Conservation (phyloP, 2,329 filamentous ascomycete species). For the Neonectria ditissima region DNA sequence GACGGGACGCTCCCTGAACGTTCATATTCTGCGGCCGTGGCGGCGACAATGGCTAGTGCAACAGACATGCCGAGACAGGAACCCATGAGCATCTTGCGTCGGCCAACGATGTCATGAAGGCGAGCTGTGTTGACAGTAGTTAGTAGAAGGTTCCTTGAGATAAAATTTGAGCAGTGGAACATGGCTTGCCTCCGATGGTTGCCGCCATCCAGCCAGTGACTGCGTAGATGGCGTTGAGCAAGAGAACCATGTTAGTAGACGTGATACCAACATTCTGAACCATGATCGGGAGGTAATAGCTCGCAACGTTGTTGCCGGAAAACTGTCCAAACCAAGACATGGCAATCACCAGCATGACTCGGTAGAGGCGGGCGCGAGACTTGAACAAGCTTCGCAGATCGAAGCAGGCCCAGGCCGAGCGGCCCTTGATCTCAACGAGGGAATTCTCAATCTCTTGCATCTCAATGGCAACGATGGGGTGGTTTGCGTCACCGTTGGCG, state of each 20-base stretch:
- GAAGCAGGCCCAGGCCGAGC: slow-evolving; percentile 50
- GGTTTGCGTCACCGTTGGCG: slow-evolving; percentile 63
- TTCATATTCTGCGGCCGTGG: slow-evolving; percentile 49
- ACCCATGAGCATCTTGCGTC: slow-evolving; percentile 54
- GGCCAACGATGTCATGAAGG: slow-evolving; percentile 53
- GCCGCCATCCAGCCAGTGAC: slow-evolving; percentile 53
- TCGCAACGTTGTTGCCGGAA: slow-evolving; percentile 49
- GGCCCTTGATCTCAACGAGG: slow-evolving; percentile 39
- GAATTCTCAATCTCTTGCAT: slow-evolving; percentile 51
- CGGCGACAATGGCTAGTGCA: slow-evolving; percentile 52
- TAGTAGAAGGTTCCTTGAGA: background rate
- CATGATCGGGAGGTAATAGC: slow-evolving; percentile 52
- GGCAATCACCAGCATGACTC: slow-evolving; percentile 52
- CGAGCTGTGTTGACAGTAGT: slow-evolving; percentile 36
- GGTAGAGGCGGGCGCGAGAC: slow-evolving; percentile 49
- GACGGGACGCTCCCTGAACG: slow-evolving; percentile 46
- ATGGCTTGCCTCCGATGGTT: slow-evolving; percentile 37
- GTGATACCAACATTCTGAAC: slow-evolving; percentile 51
- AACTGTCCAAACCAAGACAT: slow-evolving; percentile 57
- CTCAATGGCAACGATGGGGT: slow-evolving; percentile 55
- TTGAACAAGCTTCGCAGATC: slow-evolving; percentile 51
- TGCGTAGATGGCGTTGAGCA: slow-evolving; percentile 54
- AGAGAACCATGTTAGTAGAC: slow-evolving; percentile 50
- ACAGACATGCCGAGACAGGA: slow-evolving; percentile 51
- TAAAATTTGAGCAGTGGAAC: background rate